A percentile compares a stretch with the other conserved stretches of the same genome.
These are phyloP conservation scores for Chlorella variabilis DNA, from an alignment of 163 green algal genomes.

Conservation along the genomic window DNA sequence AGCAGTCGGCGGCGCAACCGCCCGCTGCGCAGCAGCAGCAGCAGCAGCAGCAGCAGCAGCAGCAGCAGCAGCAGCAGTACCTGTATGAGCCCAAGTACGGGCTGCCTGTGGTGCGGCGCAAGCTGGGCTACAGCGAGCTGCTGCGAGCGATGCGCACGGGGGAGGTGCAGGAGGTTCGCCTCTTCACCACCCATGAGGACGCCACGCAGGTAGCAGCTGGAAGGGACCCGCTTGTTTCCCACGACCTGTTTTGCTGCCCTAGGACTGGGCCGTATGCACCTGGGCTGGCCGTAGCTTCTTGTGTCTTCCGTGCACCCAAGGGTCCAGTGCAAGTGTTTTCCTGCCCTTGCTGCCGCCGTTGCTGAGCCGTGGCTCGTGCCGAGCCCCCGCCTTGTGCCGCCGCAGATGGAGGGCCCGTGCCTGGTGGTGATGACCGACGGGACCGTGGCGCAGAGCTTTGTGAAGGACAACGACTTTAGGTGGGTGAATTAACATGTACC, in stretches of 20 bases:
- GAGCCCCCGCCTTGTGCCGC: no score
- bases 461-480: conserved; percentile 56
- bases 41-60: no score
- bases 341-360: no score
- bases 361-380: no score
- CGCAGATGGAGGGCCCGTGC: conserved; percentile 33
- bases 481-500: background rate
- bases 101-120: conserved; percentile 46
- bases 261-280: no score
- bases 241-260: no score
- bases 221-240: no score
- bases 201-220: conserved; percentile 17
- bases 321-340: no score
- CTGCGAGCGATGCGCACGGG: conserved; percentile 47
- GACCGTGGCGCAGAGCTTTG: conserved; percentile 49
- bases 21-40: conserved; percentile 12
- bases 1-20: background rate
- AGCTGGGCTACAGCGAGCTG: conserved; percentile 49
- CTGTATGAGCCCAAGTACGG: conserved; percentile 51
- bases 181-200: conserved; percentile 38
- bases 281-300: no score
- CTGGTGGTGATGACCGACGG: conserved; percentile 57
- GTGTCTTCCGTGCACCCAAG: no score
- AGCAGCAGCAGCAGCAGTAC: conserved; percentile 35
- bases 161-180: conserved; percentile 48